phyloP scores from a whole-genome alignment of 192 early-diverging fungal species.

The Coemansia sp. region DNA sequence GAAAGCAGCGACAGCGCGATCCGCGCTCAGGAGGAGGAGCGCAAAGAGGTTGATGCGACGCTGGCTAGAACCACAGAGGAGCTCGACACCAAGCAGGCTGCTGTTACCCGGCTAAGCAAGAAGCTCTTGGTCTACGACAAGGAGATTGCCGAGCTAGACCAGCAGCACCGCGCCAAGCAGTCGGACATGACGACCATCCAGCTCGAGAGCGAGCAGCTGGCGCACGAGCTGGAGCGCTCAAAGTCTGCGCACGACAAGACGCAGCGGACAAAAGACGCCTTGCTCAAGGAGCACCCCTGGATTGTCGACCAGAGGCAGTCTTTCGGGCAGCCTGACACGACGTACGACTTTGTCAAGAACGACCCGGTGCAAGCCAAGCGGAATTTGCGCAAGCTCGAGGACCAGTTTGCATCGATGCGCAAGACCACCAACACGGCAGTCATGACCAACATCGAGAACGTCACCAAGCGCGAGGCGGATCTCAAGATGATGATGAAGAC shows the following conservation, averaged over 20 bases:
- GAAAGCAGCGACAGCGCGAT: slow-evolving; percentile 27
- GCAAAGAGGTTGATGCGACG: slow-evolving; percentile 54
- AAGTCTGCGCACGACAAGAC: slow-evolving; percentile 63
- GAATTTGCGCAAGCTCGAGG: slow-evolving; percentile 73
- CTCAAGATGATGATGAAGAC: slow-evolving; percentile 88
- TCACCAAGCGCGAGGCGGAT: slow-evolving; percentile 87
- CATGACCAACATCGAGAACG: slow-evolving; percentile 93
- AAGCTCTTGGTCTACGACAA: slow-evolving; percentile 76
- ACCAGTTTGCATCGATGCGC: slow-evolving; percentile 78
- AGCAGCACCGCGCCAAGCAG: slow-evolving; percentile 66
- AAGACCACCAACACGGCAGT: slow-evolving; percentile 90
- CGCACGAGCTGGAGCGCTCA: slow-evolving; percentile 76
- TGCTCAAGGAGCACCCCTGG: slow-evolving; percentile 76
- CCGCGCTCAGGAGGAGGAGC: slow-evolving; percentile 56
- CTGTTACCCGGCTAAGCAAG: slow-evolving; percentile 65
- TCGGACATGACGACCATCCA: slow-evolving; percentile 67
- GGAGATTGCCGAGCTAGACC: slow-evolving; percentile 74
- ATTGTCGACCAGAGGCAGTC: slow-evolving; percentile 86
- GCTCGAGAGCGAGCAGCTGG: slow-evolving; percentile 81
- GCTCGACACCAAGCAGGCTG: slow-evolving; percentile 59
- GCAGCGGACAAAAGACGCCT: slow-evolving; percentile 47
- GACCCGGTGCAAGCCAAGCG: slow-evolving; percentile 77
- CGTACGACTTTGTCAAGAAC: slow-evolving; percentile 82
- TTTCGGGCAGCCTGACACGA: slow-evolving; percentile 83
- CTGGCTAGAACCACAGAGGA: slow-evolving; percentile 51